Percentiles rank a stretch among this genome's conserved stretches.
Conservation (phyloP, 441 rosid species). For the Euphorbia schlechtendalii region DNA sequence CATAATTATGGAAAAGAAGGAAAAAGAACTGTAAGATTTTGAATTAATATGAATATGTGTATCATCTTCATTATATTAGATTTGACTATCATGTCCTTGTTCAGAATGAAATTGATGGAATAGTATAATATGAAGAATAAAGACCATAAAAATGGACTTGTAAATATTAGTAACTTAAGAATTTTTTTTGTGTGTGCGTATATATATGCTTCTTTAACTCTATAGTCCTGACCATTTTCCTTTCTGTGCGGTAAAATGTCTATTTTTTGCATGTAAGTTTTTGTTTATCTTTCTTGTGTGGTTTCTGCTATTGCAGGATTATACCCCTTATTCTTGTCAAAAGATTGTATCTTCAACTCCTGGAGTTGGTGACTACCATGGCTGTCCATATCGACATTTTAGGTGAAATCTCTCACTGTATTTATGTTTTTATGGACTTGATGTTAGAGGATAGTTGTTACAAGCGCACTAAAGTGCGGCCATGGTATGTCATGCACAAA, state of each 20-base stretch:
- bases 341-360: constrained; percentile 71
- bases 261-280: neutral
- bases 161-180: neutral
- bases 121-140: neutral
- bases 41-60: constrained; percentile 8
- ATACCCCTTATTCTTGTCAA: constrained; percentile 91
- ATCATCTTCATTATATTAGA: constrained; percentile 4
- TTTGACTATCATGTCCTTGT: neutral
- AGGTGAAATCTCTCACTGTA: constrained; percentile 37
- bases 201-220: neutral
- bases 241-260: neutral
- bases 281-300: neutral
- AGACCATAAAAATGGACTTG: neutral
- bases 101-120: neutral
- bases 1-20: constrained; percentile 95
- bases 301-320: constrained; percentile 57
- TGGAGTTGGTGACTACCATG: constrained; percentile 83
- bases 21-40: constrained; percentile 72
- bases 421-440: constrained; percentile 1
- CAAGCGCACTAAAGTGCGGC: no score
- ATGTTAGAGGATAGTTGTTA: no score
- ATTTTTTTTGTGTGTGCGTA: neutral
- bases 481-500: no score
- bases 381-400: constrained; percentile 92
- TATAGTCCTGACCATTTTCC: neutral